A percentile compares a stretch with the other conserved stretches of the same genome.
Conservation (phyloP, 495 filamentous ascomycete genomes). For the Penicillium canescens region DNA sequence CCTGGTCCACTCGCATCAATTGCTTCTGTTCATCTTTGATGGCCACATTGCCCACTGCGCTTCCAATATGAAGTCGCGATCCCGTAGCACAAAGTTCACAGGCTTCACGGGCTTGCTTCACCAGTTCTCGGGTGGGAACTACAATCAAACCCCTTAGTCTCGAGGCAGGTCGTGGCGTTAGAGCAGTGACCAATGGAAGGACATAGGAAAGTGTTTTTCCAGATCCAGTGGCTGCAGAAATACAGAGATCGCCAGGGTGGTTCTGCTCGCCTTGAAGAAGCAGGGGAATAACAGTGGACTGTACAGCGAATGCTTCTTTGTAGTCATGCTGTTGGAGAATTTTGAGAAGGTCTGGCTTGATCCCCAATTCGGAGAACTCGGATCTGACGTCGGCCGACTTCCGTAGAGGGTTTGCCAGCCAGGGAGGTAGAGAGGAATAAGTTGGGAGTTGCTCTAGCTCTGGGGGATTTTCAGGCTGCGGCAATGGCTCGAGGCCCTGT, state of each 20-base stretch:
- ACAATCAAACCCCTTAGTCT: conserved; percentile 76
- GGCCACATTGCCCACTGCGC: conserved; percentile 74
- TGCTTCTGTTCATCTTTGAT: conserved; percentile 72
- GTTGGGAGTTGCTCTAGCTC: conserved; percentile 49
- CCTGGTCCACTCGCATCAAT: conserved; percentile 62
- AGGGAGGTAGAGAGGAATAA: conserved; percentile 53
- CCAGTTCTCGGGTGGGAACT: conserved; percentile 86
- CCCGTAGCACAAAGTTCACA: conserved; percentile 66
- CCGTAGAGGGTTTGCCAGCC: conserved; percentile 73
- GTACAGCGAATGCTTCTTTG: conserved; percentile 78
- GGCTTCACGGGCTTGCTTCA: conserved; percentile 74
- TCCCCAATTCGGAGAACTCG: conserved; percentile 62
- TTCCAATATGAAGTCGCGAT: conserved; percentile 71
- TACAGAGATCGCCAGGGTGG: conserved; percentile 72
- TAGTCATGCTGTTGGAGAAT: conserved; percentile 65
- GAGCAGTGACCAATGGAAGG: conserved; percentile 76
- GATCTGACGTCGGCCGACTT: conserved; percentile 57
- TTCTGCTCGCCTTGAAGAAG: conserved; percentile 60
- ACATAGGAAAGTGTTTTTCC: conserved; percentile 92
- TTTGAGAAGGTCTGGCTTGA: conserved; percentile 57
- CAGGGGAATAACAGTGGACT: conserved; percentile 77
- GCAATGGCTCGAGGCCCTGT: conserved; percentile 72
- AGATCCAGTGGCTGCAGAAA: conserved; percentile 89
- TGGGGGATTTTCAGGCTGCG: conserved; percentile 66
- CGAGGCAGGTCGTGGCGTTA: conserved; percentile 59